Conservation (phyloP, 768 basidiomycete genomes). For the Pisolithus microcarpus region DNA sequence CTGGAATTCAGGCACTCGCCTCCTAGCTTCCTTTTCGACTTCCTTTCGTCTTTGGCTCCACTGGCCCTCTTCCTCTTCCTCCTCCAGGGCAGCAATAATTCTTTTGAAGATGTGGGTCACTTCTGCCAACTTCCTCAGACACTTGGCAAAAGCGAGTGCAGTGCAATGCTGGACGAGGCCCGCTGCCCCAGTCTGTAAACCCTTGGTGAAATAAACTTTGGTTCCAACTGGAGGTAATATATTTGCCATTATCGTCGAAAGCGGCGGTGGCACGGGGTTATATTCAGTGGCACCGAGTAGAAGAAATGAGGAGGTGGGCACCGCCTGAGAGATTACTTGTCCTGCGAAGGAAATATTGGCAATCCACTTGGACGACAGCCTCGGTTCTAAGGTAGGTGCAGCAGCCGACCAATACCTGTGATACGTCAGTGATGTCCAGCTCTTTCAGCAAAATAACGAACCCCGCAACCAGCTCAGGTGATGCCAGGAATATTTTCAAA, state of each 20-base stretch:
- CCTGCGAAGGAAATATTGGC: constrained; percentile 82
- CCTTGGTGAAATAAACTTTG: constrained; percentile 73
- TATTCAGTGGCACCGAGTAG: constrained; percentile 40
- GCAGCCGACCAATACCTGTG: constrained; percentile 65
- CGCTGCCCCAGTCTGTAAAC: constrained; percentile 60
- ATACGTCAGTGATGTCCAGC: constrained; percentile 9
- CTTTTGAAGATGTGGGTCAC: constrained; percentile 44
- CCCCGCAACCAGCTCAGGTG: constrained; percentile 82
- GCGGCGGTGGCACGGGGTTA: constrained; percentile 68
- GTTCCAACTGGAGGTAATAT: constrained; percentile 67
- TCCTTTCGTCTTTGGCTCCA: constrained; percentile 66
- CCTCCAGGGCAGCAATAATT: constrained; percentile 50
- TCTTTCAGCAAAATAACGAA: constrained; percentile 27
- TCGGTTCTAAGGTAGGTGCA: constrained; percentile 72
- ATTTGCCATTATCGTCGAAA: constrained; percentile 65
- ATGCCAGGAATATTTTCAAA: constrained; percentile 68
- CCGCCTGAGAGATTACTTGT: constrained; percentile 65
- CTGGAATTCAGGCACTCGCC: constrained; percentile 78
- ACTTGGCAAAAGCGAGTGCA: constrained; percentile 69
- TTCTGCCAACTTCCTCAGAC: constrained; percentile 59
- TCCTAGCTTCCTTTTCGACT: constrained; percentile 67
- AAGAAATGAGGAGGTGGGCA: constrained; percentile 60
- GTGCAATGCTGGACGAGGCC: constrained; percentile 79
- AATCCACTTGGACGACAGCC: constrained; percentile 87
- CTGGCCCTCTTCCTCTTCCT: constrained; percentile 55